phyloP scores from a whole-genome alignment of 108 stramenopile species.

The Nitzschia inconspicua region DNA sequence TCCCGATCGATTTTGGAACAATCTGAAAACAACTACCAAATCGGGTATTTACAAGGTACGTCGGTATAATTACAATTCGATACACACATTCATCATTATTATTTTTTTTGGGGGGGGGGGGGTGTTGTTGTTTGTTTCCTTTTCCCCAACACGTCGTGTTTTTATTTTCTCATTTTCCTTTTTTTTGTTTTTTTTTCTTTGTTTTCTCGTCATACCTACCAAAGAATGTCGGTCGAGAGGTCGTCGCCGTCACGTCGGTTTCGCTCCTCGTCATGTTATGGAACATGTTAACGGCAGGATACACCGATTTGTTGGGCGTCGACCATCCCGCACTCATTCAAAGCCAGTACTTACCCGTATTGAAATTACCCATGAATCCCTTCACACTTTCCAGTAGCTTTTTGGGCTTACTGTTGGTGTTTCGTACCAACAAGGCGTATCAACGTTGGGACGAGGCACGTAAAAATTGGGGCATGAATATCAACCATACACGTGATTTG shows the following conservation, averaged over 20 bases:
- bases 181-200: slow-evolving; percentile 23
- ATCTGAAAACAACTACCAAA: slow-evolving; percentile 28
- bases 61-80: neutral
- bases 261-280: slow-evolving; percentile 36
- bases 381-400: slow-evolving; percentile 44
- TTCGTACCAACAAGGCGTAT: slow-evolving; percentile 77
- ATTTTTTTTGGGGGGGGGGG: neutral
- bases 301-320: slow-evolving; percentile 38
- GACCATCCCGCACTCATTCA: slow-evolving; percentile 30
- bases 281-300: slow-evolving; percentile 40
- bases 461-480: slow-evolving; percentile 70
- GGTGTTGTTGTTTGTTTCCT: neutral
- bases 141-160: neutral
- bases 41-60: slow-evolving; percentile 49
- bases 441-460: slow-evolving; percentile 83
- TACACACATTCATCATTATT: neutral
- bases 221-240: slow-evolving; percentile 38
- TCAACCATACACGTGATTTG: slow-evolving; percentile 73
- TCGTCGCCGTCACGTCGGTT: slow-evolving; percentile 28
- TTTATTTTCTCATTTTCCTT: neutral
- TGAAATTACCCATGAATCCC: slow-evolving; percentile 39
- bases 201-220: slow-evolving; percentile 12
- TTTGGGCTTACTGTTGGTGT: slow-evolving; percentile 59
- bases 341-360: slow-evolving; percentile 12
- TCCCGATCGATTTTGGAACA: slow-evolving; percentile 44